phyloP scores from a whole-genome alignment of 352 stramenopile genomes.

The Globisporangium heterothallicum region DNA sequence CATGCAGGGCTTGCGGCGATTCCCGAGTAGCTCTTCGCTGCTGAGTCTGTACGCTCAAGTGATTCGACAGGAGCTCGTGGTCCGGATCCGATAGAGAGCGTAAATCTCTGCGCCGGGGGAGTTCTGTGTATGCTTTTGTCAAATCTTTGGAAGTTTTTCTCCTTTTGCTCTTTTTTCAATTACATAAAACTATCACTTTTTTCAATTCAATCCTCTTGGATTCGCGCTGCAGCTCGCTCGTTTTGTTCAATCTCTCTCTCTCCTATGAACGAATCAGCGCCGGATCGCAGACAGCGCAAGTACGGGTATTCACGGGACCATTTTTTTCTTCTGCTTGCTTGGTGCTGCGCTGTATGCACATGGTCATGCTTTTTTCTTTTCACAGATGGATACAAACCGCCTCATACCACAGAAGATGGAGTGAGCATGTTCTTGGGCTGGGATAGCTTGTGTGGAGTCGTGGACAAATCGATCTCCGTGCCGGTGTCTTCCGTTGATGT shows the following conservation, averaged over 20 bases:
- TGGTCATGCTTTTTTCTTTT: not conserved
- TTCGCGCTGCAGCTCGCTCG: too few relatives aligned
- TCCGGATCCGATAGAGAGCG: conserved; percentile 11
- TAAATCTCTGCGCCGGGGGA: too few relatives aligned
- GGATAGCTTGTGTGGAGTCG: conserved; percentile 32
- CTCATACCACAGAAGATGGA: conserved; percentile 58
- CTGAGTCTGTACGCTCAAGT: conserved; percentile 43
- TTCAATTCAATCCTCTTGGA: conserved; percentile 8
- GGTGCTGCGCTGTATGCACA: too few relatives aligned
- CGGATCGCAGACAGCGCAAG: not conserved
- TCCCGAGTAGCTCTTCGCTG: conserved; percentile 40
- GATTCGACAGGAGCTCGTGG: conserved; percentile 33
- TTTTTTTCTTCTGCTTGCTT: too few relatives aligned
- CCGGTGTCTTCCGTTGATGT: conserved; percentile 13
- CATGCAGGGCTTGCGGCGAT: conserved; percentile 45
- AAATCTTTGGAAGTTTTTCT: not conserved
- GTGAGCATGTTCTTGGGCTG: conserved; percentile 46
- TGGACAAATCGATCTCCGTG: conserved; percentile 23
- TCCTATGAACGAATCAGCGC: too few relatives aligned
- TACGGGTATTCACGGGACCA: too few relatives aligned
- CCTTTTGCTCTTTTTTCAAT: conserved; percentile 11
- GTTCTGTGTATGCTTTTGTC: not conserved
- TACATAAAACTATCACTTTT: conserved; percentile 12
- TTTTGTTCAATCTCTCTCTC: not conserved
- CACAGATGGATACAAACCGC: not conserved